phyloP scores from a whole-genome alignment of 305 asterid genomes.

The Fraxinus dipetala region DNA sequence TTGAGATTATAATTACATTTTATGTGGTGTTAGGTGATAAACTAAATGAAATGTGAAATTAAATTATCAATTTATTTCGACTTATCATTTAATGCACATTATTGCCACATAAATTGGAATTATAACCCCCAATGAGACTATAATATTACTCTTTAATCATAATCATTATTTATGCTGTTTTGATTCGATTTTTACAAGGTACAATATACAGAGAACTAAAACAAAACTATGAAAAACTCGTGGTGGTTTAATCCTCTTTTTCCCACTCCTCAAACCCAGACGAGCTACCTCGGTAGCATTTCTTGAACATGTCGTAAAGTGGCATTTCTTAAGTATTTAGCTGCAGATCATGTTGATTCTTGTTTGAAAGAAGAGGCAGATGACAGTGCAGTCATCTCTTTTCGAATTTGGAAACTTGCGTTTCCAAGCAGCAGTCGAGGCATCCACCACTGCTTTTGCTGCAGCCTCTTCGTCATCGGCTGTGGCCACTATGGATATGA shows the following conservation, averaged over 20 bases:
- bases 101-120: not conserved
- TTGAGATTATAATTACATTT: not conserved
- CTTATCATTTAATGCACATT: not conserved
- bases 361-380: slow-evolving; percentile 51
- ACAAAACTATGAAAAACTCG: not conserved
- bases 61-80: not conserved
- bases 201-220: not conserved
- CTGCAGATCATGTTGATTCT: not conserved
- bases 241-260: not conserved
- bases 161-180: not conserved
- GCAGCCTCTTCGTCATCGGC: slow-evolving; percentile 50
- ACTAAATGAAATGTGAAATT: no score
- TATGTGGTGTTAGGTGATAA: not conserved
- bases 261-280: not conserved
- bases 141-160: not conserved
- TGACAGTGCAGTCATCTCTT: slow-evolving; percentile 73
- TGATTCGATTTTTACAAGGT: not conserved
- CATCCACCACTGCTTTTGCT: slow-evolving; percentile 67
- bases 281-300: not conserved
- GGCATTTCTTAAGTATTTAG: not conserved
- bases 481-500: slow-evolving; percentile 43
- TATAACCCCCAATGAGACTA: not conserved
- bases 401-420: slow-evolving; percentile 53
- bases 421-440: slow-evolving; percentile 57
- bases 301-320: not conserved